These are phyloP conservation scores for Septoria linicola DNA, from an alignment of 2,329 filamentous ascomycete species.

Conservation along the genomic window DNA sequence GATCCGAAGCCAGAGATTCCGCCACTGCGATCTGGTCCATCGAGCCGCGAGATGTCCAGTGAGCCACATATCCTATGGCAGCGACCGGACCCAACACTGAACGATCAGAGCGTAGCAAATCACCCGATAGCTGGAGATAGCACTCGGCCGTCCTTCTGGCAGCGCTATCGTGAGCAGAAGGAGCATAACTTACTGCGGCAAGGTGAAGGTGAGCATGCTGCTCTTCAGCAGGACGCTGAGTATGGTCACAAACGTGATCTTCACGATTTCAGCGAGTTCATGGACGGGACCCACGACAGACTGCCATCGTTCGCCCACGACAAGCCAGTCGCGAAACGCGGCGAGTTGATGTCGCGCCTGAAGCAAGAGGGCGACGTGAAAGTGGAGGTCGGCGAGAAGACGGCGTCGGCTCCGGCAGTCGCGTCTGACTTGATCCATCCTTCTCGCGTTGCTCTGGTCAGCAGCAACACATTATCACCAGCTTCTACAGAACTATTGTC, in stretches of 20 bases:
- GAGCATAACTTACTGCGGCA: not conserved
- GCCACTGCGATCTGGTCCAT: not conserved
- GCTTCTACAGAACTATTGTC: conserved; percentile 1
- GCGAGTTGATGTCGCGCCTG: not conserved
- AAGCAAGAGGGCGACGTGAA: not conserved
- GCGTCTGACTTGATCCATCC: conserved; percentile 12
- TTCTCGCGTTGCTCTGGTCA: conserved; percentile 6
- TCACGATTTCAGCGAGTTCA: not conserved
- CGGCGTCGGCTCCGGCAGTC: conserved; percentile 10
- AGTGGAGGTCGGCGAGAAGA: not conserved
- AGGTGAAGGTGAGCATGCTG: not conserved
- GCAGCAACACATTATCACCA: not conserved
- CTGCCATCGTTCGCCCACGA: not conserved
- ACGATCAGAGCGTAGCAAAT: not conserved
- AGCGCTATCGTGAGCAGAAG: conserved; percentile 12
- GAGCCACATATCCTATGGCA: not conserved
- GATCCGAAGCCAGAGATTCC: conserved; percentile 1
- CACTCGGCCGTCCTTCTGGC: conserved; percentile 10
- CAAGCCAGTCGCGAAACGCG: not conserved
- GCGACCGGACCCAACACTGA: not conserved
- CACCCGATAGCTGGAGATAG: not conserved
- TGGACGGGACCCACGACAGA: not conserved
- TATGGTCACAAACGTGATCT: not conserved
- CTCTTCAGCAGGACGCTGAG: not conserved
- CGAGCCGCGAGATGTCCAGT: not conserved